Evolutionary conservation across 768 basidiomycete genomes (phyloP), one percentile per base, ranked within the genome.

Genomic region (Rhizopogon vinicolor): DNA sequence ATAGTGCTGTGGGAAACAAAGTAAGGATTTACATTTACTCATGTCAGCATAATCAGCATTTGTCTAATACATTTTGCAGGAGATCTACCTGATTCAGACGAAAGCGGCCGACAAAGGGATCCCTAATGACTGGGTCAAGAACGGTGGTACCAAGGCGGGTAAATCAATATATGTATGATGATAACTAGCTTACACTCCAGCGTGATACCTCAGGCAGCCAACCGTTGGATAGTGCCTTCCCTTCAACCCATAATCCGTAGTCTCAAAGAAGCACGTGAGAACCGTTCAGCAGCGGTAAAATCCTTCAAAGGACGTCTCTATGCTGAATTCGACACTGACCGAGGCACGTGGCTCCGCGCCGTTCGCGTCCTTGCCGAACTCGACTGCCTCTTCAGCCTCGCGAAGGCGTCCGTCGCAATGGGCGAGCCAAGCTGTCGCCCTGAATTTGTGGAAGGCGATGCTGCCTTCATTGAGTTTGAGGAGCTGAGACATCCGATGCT

Each of bases 351-450:
- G 91, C 71, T 94, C 64, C 83, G 86, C n/a, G 84, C 87, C 10
- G 79, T 94, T 58, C 84, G 91, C 39, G 85, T 92, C 14, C 80
- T 96, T 49, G 89, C 97, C 7, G 95, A 99, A 72, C 78, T 99
- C n/a, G 97, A 99, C 69, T 99, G 97, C 69, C 74, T 99, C 19
- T 85, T 96, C 68, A 92, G 91, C 61, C 73, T 98, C 45, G 90
- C 96, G 5, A 95, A 92, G 69, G 81, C 93, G 1, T 97, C 94
- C 1, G 68, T 73, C n/a, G 89, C 91, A 8, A 80, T 99, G 41
- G 95, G 93, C 43, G 93, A 97, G 69, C 97, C 97, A 3, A 80
- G 83, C n/a, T 98, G 97, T 65, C 76, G 97, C 57, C 97, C 97
- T 0, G 84, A 87, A 62, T 85, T 99, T 55, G 80, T 95, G 16